These are phyloP conservation scores for Croton setiger DNA, from an alignment of 441 rosid genomes.

Conservation along the genomic window DNA sequence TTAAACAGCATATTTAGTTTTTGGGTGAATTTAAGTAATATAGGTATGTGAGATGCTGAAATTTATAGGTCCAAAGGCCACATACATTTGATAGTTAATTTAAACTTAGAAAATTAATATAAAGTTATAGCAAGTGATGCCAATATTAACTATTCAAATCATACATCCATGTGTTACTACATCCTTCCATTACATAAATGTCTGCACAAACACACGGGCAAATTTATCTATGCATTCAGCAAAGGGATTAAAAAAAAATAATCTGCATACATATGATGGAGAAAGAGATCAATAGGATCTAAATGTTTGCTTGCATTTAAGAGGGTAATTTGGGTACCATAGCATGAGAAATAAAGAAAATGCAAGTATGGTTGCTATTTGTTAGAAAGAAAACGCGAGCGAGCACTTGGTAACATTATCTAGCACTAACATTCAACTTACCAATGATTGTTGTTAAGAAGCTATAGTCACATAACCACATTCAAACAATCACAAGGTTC, in stretches of 20 bases:
- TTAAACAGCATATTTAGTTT: too few relatives aligned
- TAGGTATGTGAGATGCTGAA: neutral
- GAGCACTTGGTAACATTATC: neutral
- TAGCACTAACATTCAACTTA: neutral
- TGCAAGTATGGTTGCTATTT: neutral
- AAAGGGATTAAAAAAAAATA: too few relatives aligned
- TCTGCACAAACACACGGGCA: too few relatives aligned
- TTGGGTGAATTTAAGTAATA: too few relatives aligned
- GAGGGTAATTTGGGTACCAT: neutral
- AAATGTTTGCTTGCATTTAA: neutral
- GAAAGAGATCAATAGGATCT: neutral
- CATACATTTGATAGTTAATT: too few relatives aligned
- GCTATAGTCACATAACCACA: neutral
- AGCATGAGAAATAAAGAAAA: neutral
- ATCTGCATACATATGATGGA: neutral
- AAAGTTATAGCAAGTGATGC: too few relatives aligned
- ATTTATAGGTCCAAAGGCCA: neutral
- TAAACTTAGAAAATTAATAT: neutral
- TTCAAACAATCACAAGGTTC: neutral
- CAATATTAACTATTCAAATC: too few relatives aligned
- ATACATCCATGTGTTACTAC: too few relatives aligned
- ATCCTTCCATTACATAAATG: too few relatives aligned
- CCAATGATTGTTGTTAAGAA: too few relatives aligned
- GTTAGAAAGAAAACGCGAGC: neutral
- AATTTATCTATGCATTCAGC: too few relatives aligned